Evolutionary conservation across 192 early-diverging fungal species (phyloP), one percentile per base, ranked within the genome.

Genomic region (Podila horticola): DNA sequence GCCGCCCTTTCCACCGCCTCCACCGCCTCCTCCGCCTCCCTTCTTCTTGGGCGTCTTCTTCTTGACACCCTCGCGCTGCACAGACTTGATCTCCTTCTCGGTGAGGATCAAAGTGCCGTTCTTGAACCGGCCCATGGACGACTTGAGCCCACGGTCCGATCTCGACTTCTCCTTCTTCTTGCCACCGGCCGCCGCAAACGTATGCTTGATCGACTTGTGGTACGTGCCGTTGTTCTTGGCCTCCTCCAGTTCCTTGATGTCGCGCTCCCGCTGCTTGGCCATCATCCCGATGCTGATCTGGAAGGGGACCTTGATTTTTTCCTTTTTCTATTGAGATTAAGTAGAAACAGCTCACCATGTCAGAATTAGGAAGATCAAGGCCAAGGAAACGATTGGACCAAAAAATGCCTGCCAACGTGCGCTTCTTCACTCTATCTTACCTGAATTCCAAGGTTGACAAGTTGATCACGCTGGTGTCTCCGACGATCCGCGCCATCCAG

Each of bases 171-270:
- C 76, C 51, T 72, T 72, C 76, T 79, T 79, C 45, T 79, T 79
- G 19, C 76, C 76, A 34, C 76, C 76, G 36, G 76, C 70, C 24
- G 76, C 76, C 26, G 76, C 76, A 64, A 79, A 79, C 20, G 70
- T 72, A 60, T 79, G 75, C 45, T 77, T 77, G 69, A 77, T 77
- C 22, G 68, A 66, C 64, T 77, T 77, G 69, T 77, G 75, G 55
- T 77, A 77, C 19, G 67, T 77, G 36, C 75, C 75, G 45, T 77
- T 77, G 75, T 77, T 79, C 76, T 79, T 79, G 36, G 76, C 76
- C 76, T 79, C 76, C 41, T 79, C 76, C 33, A 79, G 55, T 31
- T 79, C 76, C 70, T 72, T 72, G 24, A 79, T 22, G 36, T 79
- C 76, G 51, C 76, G 58, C 70, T 79, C 76, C 26, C 76, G 76